Base-by-base conservation (phyloP, 2,329 filamentous ascomycete species). In the Ascochyta koolunga region DNA sequence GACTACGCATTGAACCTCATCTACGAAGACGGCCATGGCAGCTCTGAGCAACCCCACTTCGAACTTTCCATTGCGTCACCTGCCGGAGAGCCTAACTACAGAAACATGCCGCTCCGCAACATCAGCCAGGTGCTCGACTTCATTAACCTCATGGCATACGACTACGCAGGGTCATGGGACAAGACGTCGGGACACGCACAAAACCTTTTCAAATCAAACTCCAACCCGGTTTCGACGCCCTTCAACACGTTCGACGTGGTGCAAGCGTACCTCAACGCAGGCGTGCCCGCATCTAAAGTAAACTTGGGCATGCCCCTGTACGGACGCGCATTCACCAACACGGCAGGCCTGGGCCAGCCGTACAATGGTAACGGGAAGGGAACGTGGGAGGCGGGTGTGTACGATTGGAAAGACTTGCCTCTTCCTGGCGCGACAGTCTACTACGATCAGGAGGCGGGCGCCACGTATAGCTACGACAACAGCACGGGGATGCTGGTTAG, bases 271-370 rank as follows among this genome's bases (percentile, higher is more conserved):
- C 78, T 83, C 15, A 70, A 77, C 1, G 81, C 82, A 4, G 78
- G 79, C 6, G 86, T 97, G 0, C 69, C 82, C 0, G 71, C 86
- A 0, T 70, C 80, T 56, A 97, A 96, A 77, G 85, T 98, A 48
- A 89, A 96, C 3, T 75, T 97, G 13, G 93, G 93, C 2, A 93
- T 97, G 89, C 93, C 93, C 2, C 79, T 98, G 11, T 98, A 97
- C 71, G 93, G 93, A 1, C 89, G 92, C 31, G 86, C 90, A 0
- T 98, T 97, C 72, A 82, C 86, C 63, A 84, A 86, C 60, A 97
- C 93, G 0, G 82, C 88, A 22, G 93, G 92, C 0, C 83, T 86
- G 0, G 93, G 93, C 1, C 74, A 79, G 27, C 77, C 84, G 0
- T 97, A 83, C 76, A 83, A 74, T 42, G 92, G 91, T 6, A 81